Percentiles rank a stretch among this genome's conserved stretches.
Evolutionary conservation across 352 stramenopile species (phyloP).

Genomic region (Phytophthora macrochlamydospora): DNA sequence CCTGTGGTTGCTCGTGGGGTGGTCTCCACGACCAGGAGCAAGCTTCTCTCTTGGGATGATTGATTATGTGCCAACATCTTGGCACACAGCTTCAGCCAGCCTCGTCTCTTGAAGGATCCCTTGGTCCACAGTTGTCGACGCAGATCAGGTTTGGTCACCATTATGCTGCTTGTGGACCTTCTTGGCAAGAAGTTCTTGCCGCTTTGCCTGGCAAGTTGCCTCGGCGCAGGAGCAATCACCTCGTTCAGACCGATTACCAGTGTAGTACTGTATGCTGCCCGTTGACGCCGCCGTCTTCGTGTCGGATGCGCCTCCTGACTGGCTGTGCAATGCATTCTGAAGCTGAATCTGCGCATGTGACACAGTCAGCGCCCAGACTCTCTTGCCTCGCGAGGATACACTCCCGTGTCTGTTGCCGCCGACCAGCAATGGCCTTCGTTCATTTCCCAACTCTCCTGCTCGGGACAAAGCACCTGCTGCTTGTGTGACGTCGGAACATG

Average conservation of each 20-base stretch:
- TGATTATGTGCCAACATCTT: background rate
- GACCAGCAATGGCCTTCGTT: background rate
- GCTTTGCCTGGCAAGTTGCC: background rate
- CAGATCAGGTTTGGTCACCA: too few species aligned
- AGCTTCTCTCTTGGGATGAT: background rate
- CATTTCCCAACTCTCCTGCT: constrained; percentile 30
- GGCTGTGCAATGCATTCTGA: constrained; percentile 27
- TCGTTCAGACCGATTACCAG: constrained; percentile 10
- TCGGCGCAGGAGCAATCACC: constrained; percentile 19
- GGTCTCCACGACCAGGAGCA: too few species aligned
- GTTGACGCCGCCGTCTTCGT: background rate
- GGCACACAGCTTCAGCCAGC: background rate
- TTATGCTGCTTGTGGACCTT: background rate
- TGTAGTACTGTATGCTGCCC: background rate
- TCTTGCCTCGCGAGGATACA: constrained; percentile 29
- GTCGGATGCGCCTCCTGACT: background rate
- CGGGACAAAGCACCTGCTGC: constrained; percentile 17
- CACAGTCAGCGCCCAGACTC: constrained; percentile 14
- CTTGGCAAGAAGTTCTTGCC: background rate
- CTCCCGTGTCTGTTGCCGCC: constrained; percentile 1
- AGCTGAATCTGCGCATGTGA: constrained; percentile 35
- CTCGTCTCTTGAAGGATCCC: constrained; percentile 5
- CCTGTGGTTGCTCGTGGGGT: too few species aligned
- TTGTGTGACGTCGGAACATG: constrained; percentile 19
- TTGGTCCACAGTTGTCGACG: constrained; percentile 3